These are phyloP conservation scores for Fusarium cyanostomum DNA, from an alignment of 2,329 filamentous ascomycete genomes.

Conservation along the genomic window DNA sequence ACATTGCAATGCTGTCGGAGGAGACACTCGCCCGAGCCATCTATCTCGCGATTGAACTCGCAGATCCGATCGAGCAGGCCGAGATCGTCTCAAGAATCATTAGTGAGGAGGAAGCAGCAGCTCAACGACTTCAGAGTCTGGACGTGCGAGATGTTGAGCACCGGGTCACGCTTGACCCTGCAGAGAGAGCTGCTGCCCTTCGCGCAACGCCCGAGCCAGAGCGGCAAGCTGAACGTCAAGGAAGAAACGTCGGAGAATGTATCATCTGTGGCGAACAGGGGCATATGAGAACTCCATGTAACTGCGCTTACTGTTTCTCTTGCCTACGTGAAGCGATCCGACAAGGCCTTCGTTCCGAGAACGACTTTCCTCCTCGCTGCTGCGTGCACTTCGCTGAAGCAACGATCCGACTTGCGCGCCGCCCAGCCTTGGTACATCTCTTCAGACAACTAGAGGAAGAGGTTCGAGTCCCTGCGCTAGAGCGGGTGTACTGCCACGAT, in stretches of 20 bases:
- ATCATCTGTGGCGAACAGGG: constrained; percentile 24
- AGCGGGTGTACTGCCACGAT: constrained; percentile 38
- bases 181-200: constrained; percentile 19
- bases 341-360: constrained; percentile 27
- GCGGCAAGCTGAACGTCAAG: neutral
- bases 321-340: constrained; percentile 35
- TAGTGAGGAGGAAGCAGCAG: constrained; percentile 34
- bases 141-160: constrained; percentile 24
- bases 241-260: constrained; percentile 15
- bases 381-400: constrained; percentile 30
- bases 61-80: constrained; percentile 27
- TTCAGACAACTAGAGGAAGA: constrained; percentile 35
- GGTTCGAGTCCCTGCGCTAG: neutral
- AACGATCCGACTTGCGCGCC: constrained; percentile 9
- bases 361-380: constrained; percentile 39
- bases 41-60: constrained; percentile 33
- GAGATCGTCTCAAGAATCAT: constrained; percentile 35
- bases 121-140: constrained; percentile 16
- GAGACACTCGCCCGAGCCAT: constrained; percentile 24
- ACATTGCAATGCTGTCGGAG: constrained; percentile 11
- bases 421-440: constrained; percentile 32
- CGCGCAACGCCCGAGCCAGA: neutral
- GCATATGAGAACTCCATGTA: constrained; percentile 18
- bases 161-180: constrained; percentile 21
- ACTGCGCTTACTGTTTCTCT: constrained; percentile 32